phyloP scores from a whole-genome alignment of 805 yeast genomes.

The Tetrapisispora arboricola region DNA sequence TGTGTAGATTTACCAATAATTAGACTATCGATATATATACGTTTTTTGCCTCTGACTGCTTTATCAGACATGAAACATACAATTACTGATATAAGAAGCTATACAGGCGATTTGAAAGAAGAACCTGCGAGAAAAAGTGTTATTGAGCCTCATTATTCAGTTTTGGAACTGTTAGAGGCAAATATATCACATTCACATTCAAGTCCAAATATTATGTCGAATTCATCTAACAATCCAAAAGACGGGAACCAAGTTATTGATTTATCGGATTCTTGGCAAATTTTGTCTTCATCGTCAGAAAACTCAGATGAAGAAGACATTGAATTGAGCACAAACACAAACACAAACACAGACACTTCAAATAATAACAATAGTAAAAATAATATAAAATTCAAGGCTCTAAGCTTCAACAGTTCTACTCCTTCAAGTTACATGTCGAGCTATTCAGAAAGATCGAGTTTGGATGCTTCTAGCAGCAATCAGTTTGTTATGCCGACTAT shows the following conservation, averaged over 20 bases:
- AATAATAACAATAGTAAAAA: conserved; percentile 16
- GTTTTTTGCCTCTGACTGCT: too few relatives aligned
- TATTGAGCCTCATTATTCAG: conserved; percentile 26
- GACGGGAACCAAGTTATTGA: conserved; percentile 5
- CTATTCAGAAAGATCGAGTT: not conserved
- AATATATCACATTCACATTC: not conserved
- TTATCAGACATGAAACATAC: not conserved
- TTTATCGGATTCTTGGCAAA: conserved; percentile 26
- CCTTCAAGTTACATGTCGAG: conserved; percentile 9
- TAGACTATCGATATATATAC: too few relatives aligned
- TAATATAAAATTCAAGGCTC: not conserved
- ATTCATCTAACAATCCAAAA: not conserved
- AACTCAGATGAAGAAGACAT: conserved; percentile 25
- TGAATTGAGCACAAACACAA: not conserved
- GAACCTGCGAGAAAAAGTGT: conserved; percentile 7
- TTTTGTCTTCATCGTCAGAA: conserved; percentile 23
- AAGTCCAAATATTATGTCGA: not conserved
- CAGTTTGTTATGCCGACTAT: conserved; percentile 29
- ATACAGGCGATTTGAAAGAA: conserved; percentile 2
- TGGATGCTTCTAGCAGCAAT: conserved; percentile 3
- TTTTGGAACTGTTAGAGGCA: conserved; percentile 18
- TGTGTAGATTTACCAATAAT: too few relatives aligned
- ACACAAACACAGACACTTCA: conserved; percentile 1
- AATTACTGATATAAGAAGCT: not conserved
- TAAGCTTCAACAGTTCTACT: conserved; percentile 2